Evolutionary conservation across 2,329 filamentous ascomycete genomes (phyloP), one percentile per base, ranked within the genome.

Genomic region (Purpureocillium lavendulum): DNA sequence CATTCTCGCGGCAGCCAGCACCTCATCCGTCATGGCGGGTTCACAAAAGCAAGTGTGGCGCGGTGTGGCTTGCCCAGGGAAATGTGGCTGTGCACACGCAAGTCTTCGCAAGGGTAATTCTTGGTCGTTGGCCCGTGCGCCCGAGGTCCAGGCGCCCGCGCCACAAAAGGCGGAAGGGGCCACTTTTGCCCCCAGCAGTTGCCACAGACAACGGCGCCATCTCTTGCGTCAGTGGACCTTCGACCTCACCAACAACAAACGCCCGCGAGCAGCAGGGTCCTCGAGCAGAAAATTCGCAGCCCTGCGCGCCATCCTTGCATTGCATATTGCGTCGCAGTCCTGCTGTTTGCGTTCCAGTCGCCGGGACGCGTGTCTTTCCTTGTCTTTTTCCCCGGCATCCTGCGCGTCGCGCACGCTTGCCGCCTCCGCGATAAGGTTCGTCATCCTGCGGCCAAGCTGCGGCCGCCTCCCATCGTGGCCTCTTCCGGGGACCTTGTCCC

Each of bases 131-230:
- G 21, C 21, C 21, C 21, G 21, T 26, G 21, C 21, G 21, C 21
- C 21, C 21, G 21, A 26, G 21, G 21, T 26, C 21, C 21, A 26
- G 21, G 21, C 21, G 5, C 21, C 21, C 21, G 21, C 21, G 6
- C 5, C 21, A 10, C 21, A 10, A 5, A 26, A 10, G 21, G 21
- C 21, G 21, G 21, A 31, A 18, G 35, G 35, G 30, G 35, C 35
- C 36, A 38, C 36, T 38, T 16, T 38, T 38, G 14, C 12, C 33
- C 40, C 21, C 21, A 26, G 21, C 45, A 49, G 60, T 64, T 64
- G 61, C 61, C 60, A 63, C 61, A 61, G 60, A 64, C 56, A 61
- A 59, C 58, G 47, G 48, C 48, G 48, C 55, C 56, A 52, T 48
- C 32, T 47, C 32, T 53, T 59, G 55, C 57, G 56, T 57, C 58